phyloP scores from a whole-genome alignment of 305 asterid species.

The Andrographis paniculata region DNA sequence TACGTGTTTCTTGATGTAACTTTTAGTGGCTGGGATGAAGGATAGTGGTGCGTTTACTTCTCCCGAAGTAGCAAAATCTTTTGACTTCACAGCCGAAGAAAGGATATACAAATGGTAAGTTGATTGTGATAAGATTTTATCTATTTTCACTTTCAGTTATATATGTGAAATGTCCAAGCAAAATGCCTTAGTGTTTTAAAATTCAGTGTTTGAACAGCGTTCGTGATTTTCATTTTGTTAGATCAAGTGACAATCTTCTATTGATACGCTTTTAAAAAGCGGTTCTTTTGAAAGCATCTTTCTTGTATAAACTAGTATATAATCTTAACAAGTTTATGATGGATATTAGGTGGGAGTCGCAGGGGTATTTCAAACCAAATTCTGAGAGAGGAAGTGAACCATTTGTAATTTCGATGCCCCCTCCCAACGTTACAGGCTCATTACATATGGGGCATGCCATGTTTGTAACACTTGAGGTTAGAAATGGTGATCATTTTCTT shows the following conservation, averaged over 20 bases:
- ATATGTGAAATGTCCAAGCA: not conserved
- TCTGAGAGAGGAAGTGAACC: constrained; percentile 62
- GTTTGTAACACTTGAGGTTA: constrained; percentile 99
- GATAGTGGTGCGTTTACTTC: constrained; percentile 54
- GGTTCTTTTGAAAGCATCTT: constrained; percentile 1
- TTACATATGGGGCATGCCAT: constrained; percentile 99
- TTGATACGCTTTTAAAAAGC: no score
- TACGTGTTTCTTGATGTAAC: constrained; percentile 10
- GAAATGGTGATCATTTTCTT: not conserved
- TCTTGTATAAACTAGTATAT: constrained; percentile 11
- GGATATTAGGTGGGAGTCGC: constrained; percentile 95
- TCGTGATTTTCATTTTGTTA: no score
- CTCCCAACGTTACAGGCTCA: constrained; percentile 97
- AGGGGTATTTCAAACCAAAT: constrained; percentile 91
- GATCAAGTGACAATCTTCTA: no score
- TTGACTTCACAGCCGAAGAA: constrained; percentile 82
- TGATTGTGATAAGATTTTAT: constrained; percentile 1
- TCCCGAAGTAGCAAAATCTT: constrained; percentile 70
- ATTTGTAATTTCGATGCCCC: constrained; percentile 92
- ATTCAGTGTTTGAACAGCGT: no score
- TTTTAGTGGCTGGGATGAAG: constrained; percentile 52
- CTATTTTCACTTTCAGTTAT: not conserved
- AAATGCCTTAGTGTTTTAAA: not conserved
- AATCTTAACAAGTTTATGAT: constrained; percentile 15
- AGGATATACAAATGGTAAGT: constrained; percentile 85